Conservation (phyloP, 306 rosid species). For the Glycine tomentella region DNA sequence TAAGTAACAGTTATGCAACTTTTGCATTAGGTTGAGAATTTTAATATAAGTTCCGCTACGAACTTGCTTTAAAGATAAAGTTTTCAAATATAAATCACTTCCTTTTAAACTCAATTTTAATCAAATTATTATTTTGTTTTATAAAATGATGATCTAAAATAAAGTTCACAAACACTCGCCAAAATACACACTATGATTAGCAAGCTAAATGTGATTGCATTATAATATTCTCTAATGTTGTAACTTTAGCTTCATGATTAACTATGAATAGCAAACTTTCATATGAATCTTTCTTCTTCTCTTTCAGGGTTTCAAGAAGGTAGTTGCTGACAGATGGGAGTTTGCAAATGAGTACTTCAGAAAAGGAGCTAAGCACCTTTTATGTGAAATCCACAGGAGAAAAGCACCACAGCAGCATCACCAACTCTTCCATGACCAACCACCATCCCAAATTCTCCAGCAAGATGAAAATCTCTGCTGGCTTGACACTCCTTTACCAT, state of each 20-base stretch:
- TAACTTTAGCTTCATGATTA: conserved; percentile 14
- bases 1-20: not conserved
- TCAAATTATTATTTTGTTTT: not conserved
- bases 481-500: conserved; percentile 48
- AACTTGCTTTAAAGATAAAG: not conserved
- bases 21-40: not conserved
- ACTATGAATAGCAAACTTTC: not conserved
- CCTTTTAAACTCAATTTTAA: not conserved
- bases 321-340: conserved; percentile 78
- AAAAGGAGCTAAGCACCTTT: conserved; percentile 66
- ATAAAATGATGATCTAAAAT: not conserved
- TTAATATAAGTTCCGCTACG: not conserved
- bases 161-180: not conserved
- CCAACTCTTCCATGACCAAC: conserved; percentile 44
- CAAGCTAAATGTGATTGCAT: not conserved
- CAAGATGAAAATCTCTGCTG: conserved; percentile 42
- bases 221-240: not conserved
- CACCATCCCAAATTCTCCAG: conserved; percentile 33
- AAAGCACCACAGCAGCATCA: conserved; percentile 60
- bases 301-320: conserved; percentile 73
- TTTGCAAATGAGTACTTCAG: conserved; percentile 72
- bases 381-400: conserved; percentile 71
- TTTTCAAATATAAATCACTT: not conserved
- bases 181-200: not conserved
- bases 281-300: not conserved